Base-by-base conservation (phyloP, 2,329 filamentous ascomycete species). In the Dothideomycetidae sp. region DNA sequence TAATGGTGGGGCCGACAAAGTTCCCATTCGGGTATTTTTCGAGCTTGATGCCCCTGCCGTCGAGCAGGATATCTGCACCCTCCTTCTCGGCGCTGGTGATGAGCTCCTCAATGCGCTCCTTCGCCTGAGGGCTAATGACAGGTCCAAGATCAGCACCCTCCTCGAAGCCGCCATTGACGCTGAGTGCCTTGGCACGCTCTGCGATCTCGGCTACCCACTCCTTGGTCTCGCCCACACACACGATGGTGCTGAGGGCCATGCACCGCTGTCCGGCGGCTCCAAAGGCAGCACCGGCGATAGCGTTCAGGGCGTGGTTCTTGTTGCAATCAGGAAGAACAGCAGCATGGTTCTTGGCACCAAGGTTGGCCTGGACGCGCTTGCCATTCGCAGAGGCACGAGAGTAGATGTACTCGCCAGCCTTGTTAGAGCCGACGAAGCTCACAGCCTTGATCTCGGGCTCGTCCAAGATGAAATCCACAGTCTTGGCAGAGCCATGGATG, bases 331-430 rank as follows among this genome's bases (percentile, higher is more conserved):
- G 82, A 43, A 88, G 71, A 18, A 90, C 76, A 37, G 80, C 79
- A 17, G 81, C 81, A 58, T 90, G 82, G 68, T 90, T 90, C 71
- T 90, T 90, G 48, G 82, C 82, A 29, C 82, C 83, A 44, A 90
- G 63, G 62, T 90, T 90, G 56, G 82, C 82, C 63, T 90, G 83
- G 19, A 86, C 81, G 51, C 82, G 78, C 71, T 90, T 90, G 53
- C 83, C 82, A 52, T 88, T 84, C 53, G 81, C 81, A 1, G 80
- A 84, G 19, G 75, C 82, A 40, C 81, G 74, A 39, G 66, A 61
- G 61, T 76, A 90, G 58, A 90, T 90, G 65, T 90, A 90, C 63
- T 88, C 81, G 53, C 82, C 82, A 5, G 82, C 83, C 67, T 83
- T 81, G 68, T 90, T 90, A 61, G 78, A 75, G 45, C 82, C 82